These are phyloP conservation scores for Colletotrichum cuscutae DNA, from an alignment of 2,329 filamentous ascomycete species.

Conservation along the genomic window DNA sequence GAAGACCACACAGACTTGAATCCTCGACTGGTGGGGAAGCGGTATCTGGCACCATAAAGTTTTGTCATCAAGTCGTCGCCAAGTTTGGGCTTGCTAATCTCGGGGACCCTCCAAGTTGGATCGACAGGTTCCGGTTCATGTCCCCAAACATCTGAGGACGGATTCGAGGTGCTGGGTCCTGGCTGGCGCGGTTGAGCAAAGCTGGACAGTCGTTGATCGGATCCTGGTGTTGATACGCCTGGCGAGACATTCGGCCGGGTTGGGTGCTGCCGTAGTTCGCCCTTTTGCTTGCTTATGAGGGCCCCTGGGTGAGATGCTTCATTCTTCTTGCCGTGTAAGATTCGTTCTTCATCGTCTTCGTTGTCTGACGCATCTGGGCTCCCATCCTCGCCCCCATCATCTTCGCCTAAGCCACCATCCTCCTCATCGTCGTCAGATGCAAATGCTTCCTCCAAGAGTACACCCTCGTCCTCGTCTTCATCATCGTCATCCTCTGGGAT, in stretches of 20 bases:
- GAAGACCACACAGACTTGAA: constrained; percentile 34
- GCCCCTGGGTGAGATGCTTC: constrained; percentile 29
- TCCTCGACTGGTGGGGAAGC: constrained; percentile 20
- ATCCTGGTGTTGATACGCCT: not conserved
- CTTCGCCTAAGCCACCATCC: constrained; percentile 23
- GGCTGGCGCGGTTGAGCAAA: constrained; percentile 37
- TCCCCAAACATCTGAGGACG: constrained; percentile 25
- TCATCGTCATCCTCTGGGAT: constrained; percentile 44
- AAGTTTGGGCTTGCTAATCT: constrained; percentile 41
- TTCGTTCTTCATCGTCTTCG: constrained; percentile 43
- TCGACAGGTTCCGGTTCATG: constrained; percentile 42
- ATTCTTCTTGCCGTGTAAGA: constrained; percentile 34
- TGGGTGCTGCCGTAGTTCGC: not conserved
- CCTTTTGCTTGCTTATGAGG: constrained; percentile 32
- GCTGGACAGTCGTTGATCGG: constrained; percentile 35
- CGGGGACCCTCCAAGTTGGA: constrained; percentile 51
- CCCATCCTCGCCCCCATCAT: constrained; percentile 27
- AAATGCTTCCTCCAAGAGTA: constrained; percentile 43
- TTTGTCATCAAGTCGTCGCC: constrained; percentile 30
- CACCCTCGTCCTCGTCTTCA: constrained; percentile 47
- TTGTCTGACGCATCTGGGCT: constrained; percentile 36
- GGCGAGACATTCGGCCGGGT: constrained; percentile 10
- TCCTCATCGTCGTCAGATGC: constrained; percentile 40
- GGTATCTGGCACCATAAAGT: constrained; percentile 17
- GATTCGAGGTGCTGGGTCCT: constrained; percentile 34